These are phyloP conservation scores for Kurtzmaniella fragi DNA, from an alignment of 805 yeast genomes.

Conservation along the genomic window DNA sequence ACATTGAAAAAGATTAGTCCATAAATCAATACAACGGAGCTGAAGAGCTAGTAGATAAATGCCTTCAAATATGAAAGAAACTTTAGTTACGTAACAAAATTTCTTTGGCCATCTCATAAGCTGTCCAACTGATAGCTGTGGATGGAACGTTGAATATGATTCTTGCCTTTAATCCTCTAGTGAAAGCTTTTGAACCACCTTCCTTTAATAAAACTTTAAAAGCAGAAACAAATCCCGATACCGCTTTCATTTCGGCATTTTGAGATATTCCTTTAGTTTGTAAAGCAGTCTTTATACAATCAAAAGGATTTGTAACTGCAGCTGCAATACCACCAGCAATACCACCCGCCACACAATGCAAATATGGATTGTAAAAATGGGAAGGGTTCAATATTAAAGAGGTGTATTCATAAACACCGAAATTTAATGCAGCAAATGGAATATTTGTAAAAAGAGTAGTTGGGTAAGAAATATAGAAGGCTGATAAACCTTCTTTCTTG, in stretches of 20 bases:
- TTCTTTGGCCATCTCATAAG: slow-evolving; percentile 94
- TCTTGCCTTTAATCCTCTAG: slow-evolving; percentile 85
- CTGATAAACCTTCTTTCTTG: slow-evolving; percentile 61
- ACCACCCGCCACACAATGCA: slow-evolving; percentile 91
- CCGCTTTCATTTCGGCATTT: slow-evolving; percentile 43
- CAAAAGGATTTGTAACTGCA: slow-evolving; percentile 90
- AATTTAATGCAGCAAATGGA: slow-evolving; percentile 93
- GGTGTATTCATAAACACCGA: slow-evolving; percentile 83
- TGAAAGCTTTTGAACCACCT: slow-evolving; percentile 64
- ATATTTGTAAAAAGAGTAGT: slow-evolving; percentile 88
- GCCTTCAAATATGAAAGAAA: not conserved
- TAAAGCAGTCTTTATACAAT: slow-evolving; percentile 84
- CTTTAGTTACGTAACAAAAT: slow-evolving; percentile 32
- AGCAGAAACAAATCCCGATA: slow-evolving; percentile 68
- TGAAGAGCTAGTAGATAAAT: not conserved
- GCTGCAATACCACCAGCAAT: slow-evolving; percentile 94
- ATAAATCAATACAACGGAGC: not conserved
- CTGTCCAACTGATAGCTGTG: slow-evolving; percentile 96
- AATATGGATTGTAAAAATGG: slow-evolving; percentile 76
- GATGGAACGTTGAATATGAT: slow-evolving; percentile 90
- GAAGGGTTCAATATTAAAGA: slow-evolving; percentile 77
- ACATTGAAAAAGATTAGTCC: no score
- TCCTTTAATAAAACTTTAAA: slow-evolving; percentile 57
- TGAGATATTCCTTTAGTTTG: slow-evolving; percentile 70
- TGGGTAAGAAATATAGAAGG: slow-evolving; percentile 90